A percentile compares a stretch with the other conserved stretches of the same genome.
These are phyloP conservation scores for Rhizopus stolonifer DNA, from an alignment of 371 early-diverging fungal genomes.

Conservation along the genomic window DNA sequence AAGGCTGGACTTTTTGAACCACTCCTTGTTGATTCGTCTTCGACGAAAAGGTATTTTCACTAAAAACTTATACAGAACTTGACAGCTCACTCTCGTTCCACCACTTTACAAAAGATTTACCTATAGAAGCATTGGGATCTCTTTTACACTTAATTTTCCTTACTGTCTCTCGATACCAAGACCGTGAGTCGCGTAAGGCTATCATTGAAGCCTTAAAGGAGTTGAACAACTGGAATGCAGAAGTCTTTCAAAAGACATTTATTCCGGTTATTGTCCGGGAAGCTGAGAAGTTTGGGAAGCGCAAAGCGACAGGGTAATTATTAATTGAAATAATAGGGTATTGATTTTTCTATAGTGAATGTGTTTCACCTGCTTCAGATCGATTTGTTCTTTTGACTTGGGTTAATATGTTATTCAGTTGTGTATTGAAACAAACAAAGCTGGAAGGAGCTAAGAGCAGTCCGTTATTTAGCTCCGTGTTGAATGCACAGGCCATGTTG, in stretches of 20 bases:
- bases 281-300: conserved; percentile 51
- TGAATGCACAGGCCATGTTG: conserved; percentile 57
- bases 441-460: conserved; percentile 23
- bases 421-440: conserved; percentile 29
- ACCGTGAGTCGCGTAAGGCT: conserved; percentile 58
- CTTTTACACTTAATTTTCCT: conserved; percentile 56
- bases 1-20: conserved; percentile 56
- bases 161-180: conserved; percentile 65
- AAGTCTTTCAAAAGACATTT: conserved; percentile 53
- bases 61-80: neutral
- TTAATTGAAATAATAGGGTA: neutral
- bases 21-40: conserved; percentile 56
- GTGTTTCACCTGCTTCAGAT: conserved; percentile 51
- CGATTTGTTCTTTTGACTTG: conserved; percentile 64
- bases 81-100: neutral
- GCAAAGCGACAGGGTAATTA: conserved; percentile 52
- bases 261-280: conserved; percentile 56
- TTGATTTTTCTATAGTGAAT: conserved; percentile 30
- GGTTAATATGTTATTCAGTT: conserved; percentile 50
- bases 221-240: conserved; percentile 60
- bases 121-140: conserved; percentile 53
- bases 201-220: conserved; percentile 62
- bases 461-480: conserved; percentile 29
- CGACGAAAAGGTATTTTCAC: conserved; percentile 55
- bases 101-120: conserved; percentile 54